Conservation (phyloP, 805 yeast genomes). For the Pichia exigua region DNA sequence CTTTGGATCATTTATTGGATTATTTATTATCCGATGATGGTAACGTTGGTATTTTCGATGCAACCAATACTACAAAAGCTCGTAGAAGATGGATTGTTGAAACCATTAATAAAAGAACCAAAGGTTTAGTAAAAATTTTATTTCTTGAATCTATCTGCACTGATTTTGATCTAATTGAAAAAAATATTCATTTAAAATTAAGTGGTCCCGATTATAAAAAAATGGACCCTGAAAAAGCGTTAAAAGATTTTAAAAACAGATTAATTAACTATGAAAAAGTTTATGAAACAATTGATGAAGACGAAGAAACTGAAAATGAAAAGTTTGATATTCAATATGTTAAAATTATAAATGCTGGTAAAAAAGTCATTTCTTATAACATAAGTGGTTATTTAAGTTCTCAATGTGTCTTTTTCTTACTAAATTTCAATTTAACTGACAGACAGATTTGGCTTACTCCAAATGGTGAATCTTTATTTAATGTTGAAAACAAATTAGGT, state of each 20-base stretch:
- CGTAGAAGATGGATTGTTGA: conserved; percentile 35
- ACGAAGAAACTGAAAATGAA: conserved; percentile 34
- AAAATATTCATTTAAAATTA: conserved; percentile 75
- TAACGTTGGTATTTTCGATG: conserved; percentile 53
- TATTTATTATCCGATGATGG: conserved; percentile 35
- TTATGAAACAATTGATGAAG: conserved; percentile 81
- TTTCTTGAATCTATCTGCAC: conserved; percentile 76
- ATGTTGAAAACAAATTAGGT: conserved; percentile 23
- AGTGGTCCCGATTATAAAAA: conserved; percentile 88
- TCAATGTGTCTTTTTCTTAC: conserved; percentile 46
- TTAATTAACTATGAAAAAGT: conserved; percentile 79
- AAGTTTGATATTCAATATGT: conserved; percentile 47
- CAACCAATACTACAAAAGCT: conserved; percentile 46
- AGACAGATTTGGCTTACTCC: conserved; percentile 31
- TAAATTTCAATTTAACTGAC: conserved; percentile 33
- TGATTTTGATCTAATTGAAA: conserved; percentile 68
- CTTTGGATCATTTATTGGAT: conserved; percentile 38
- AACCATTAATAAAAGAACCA: conserved; percentile 28
- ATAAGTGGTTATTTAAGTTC: conserved; percentile 51
- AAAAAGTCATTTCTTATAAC: conserved; percentile 47
- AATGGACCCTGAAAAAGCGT: conserved; percentile 75
- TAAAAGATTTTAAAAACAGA: conserved; percentile 75
- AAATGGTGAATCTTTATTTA: conserved; percentile 28
- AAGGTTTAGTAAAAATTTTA: conserved; percentile 30
- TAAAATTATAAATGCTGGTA: conserved; percentile 57